Conservation (phyloP, 345 rosid genomes). For the Pistacia vera region DNA sequence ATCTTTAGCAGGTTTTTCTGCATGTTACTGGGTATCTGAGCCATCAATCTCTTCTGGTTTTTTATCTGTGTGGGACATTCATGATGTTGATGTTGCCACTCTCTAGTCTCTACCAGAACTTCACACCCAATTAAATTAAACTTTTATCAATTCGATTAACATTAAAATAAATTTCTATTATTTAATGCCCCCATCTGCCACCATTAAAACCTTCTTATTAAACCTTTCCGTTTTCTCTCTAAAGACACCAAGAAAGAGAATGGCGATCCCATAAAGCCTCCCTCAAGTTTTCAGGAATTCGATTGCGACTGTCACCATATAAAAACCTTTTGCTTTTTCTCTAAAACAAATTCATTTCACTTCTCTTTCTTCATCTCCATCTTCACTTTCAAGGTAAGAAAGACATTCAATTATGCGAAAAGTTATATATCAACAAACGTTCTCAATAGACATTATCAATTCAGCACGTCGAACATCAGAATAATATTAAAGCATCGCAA, state of each 20-base stretch:
- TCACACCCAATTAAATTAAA: neutral
- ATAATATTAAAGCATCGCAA: too few relatives aligned
- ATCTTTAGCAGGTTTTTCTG: neutral
- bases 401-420: too few relatives aligned
- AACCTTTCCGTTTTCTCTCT: neutral
- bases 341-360: neutral
- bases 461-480: too few relatives aligned
- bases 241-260: neutral
- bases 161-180: too few relatives aligned
- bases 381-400: neutral
- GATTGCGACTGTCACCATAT: slow-evolving; percentile 12
- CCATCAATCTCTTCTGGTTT: neutral
- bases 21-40: neutral
- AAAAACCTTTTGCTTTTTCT: slow-evolving; percentile 19
- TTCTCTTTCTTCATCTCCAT: neutral
- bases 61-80: neutral
- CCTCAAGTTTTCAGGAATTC: slow-evolving; percentile 10
- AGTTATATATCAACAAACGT: too few relatives aligned
- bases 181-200: neutral
- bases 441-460: too few relatives aligned
- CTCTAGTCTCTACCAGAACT: neutral
- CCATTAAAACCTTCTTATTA: neutral
- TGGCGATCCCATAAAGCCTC: neutral
- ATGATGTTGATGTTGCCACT: too few relatives aligned
- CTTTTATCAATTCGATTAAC: too few relatives aligned